Evolutionary conservation across 2,329 filamentous ascomycete genomes (phyloP).

Genomic region (Hypomyces rosellus): DNA sequence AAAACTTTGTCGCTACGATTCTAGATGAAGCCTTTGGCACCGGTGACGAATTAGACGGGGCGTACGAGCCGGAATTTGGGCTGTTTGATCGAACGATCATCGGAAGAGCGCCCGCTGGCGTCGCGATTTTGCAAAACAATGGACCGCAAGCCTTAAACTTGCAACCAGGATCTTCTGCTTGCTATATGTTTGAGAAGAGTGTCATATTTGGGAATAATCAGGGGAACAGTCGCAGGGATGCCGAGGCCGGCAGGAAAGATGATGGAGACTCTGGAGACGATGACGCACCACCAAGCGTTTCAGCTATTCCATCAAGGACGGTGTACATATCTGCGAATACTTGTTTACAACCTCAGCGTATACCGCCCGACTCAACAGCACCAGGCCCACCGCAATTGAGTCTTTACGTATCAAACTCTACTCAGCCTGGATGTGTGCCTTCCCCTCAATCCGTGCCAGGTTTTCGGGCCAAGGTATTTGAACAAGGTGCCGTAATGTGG

Average conservation of each 20-base stretch:
- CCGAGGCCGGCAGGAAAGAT: slow-evolving; percentile 14
- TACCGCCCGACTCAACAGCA: neutral
- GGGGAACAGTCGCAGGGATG: slow-evolving; percentile 6
- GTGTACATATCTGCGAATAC: slow-evolving; percentile 84
- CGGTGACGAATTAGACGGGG: slow-evolving; percentile 6
- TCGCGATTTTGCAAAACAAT: slow-evolving; percentile 57
- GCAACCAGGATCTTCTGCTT: slow-evolving; percentile 52
- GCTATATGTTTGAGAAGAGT: slow-evolving; percentile 27
- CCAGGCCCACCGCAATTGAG: slow-evolving; percentile 61
- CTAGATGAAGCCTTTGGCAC: neutral
- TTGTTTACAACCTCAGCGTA: slow-evolving; percentile 66
- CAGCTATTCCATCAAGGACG: slow-evolving; percentile 30
- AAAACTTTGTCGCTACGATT: neutral
- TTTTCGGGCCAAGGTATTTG: slow-evolving; percentile 40
- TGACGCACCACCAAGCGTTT: slow-evolving; percentile 9
- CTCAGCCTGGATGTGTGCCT: slow-evolving; percentile 24
- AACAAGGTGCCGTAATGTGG: slow-evolving; percentile 63
- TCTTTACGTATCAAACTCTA: slow-evolving; percentile 65
- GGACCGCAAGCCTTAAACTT: slow-evolving; percentile 53
- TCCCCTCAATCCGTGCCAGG: slow-evolving; percentile 16
- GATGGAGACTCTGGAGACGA: slow-evolving; percentile 7
- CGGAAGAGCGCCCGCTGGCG: slow-evolving; percentile 50
- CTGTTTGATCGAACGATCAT: slow-evolving; percentile 57
- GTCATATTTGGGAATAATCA: slow-evolving; percentile 20
- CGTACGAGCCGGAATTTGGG: slow-evolving; percentile 56